Base-by-base conservation (phyloP, 345 rosid genomes). In the Sonneratia caseolaris region DNA sequence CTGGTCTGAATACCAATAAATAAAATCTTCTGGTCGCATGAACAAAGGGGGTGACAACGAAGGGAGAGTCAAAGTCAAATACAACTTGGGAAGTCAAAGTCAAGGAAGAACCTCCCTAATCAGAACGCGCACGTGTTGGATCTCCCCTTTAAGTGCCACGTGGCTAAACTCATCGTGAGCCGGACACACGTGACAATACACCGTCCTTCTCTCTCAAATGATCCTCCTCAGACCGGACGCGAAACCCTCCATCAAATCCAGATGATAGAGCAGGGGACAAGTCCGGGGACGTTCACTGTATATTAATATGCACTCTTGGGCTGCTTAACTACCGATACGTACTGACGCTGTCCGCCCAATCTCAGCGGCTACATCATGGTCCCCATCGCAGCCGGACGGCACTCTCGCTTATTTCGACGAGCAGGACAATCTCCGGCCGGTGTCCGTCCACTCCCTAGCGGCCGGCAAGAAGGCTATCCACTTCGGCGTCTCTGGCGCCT, bases 401-500 rank as follows among this genome's bases (percentile, higher is more conserved):
- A 81, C 83, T 0, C 85, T 95, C 66, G 84, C 93, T 19, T 79
- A 72, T 86, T 90, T 90, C 84, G 99, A 95, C 76, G 98, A 88
- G 68, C 81, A 88, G 70, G 98, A 90, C 79, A 87, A 92, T 76
- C 84, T 92, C 68, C 93, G 90, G 82, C 74, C 82, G 16, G 88
- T 86, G 27, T 87, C 97, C 68, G 76, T 92, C 7, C 92, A 92
- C 86, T 79, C 99, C 49, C 86, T 92, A 55, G 94, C 91, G 71
- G 83, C 92, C 70, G 97, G 96, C 72, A 95, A 92, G 79, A 92
- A 87, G 82, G 83, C 88, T 76, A 45, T 95, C 71, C 77, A 92
- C 76, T 86, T 95, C 65, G 99, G 96, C 37, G 99, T 95, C 55
- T 98, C 99, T 76, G 99, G 99, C 64, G 99, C 99, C 71, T 95